These are phyloP conservation scores for Pseudomicrostroma phylloplanum DNA, from an alignment of 1,284 basidiomycete genomes.

Conservation along the genomic window DNA sequence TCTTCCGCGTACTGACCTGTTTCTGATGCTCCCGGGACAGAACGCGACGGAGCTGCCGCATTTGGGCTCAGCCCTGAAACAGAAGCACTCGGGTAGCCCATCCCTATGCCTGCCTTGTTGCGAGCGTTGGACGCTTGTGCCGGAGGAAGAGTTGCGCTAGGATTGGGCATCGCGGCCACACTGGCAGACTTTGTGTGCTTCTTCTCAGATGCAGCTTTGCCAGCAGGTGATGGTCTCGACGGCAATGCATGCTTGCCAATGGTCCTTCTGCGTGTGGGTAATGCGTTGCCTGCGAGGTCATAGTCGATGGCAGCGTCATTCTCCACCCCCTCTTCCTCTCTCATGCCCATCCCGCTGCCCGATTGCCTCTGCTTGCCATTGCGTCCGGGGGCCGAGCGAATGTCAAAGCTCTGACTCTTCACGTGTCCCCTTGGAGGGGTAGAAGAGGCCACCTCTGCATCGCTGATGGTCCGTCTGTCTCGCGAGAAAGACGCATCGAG, in stretches of 20 bases:
- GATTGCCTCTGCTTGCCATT: not conserved
- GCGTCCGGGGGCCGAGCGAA: not conserved
- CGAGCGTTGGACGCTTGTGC: too few species aligned
- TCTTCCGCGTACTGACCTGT: too few species aligned
- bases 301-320: not conserved
- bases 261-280: not conserved
- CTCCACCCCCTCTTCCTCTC: not conserved
- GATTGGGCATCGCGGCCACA: not conserved
- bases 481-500: slow-evolving; percentile 7
- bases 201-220: not conserved
- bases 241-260: slow-evolving; percentile 1
- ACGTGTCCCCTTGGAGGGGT: not conserved
- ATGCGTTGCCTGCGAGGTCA: not conserved
- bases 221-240: not conserved
- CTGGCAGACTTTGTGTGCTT: slow-evolving; percentile 20
- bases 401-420: slow-evolving; percentile 7
- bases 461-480: slow-evolving; percentile 10
- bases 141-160: too few species aligned
- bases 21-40: too few species aligned
- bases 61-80: too few species aligned
- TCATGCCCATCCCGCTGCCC: not conserved
- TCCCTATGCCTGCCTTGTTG: too few species aligned
- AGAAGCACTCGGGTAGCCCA: too few species aligned
- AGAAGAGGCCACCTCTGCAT: not conserved
- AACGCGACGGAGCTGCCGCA: too few species aligned